phyloP scores from a whole-genome alignment of 1,284 basidiomycete genomes.

The Papiliotrema terrestris region DNA sequence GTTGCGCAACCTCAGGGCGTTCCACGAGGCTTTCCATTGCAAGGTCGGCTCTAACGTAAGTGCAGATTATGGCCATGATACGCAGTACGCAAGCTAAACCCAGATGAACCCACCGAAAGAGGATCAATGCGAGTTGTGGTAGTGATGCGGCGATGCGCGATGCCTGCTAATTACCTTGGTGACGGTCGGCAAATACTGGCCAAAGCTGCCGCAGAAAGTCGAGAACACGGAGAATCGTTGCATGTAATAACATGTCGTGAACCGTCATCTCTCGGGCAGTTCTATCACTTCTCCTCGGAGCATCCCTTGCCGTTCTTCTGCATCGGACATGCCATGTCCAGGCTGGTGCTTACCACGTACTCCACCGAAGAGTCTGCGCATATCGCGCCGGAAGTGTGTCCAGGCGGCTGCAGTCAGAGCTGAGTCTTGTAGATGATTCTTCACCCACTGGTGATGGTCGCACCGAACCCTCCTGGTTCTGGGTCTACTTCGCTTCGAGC shows the following conservation, averaged over 20 bases:
- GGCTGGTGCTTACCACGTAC: not conserved
- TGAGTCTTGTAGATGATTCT: slow-evolving; percentile 7
- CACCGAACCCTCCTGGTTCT: slow-evolving; percentile 8
- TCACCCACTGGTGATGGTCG: slow-evolving; percentile 12
- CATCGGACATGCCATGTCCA: not conserved
- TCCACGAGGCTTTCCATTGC: slow-evolving; percentile 48
- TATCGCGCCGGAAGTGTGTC: slow-evolving; percentile 26
- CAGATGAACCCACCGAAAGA: slow-evolving; percentile 41
- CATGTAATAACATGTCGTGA: too few relatives aligned
- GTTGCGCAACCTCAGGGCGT: slow-evolving; percentile 53
- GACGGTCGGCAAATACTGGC: too few relatives aligned
- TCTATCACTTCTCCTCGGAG: slow-evolving; percentile 15
- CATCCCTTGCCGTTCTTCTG: slow-evolving; percentile 22
- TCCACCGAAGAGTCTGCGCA: slow-evolving; percentile 13
- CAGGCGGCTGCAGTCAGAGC: slow-evolving; percentile 22
- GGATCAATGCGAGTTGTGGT: slow-evolving; percentile 43
- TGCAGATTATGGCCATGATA: slow-evolving; percentile 1
- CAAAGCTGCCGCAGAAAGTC: too few relatives aligned
- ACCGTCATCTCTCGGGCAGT: slow-evolving; percentile 14
- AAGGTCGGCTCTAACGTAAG: slow-evolving; percentile 41
- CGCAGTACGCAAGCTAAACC: not conserved
- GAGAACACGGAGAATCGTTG: too few relatives aligned
- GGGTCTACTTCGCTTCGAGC: slow-evolving; percentile 5
- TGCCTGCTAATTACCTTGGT: too few relatives aligned
- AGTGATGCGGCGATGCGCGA: too few relatives aligned